Evolutionary conservation across 495 filamentous ascomycete species (phyloP).

Genomic region (Hypoxylon crocopeplum): DNA sequence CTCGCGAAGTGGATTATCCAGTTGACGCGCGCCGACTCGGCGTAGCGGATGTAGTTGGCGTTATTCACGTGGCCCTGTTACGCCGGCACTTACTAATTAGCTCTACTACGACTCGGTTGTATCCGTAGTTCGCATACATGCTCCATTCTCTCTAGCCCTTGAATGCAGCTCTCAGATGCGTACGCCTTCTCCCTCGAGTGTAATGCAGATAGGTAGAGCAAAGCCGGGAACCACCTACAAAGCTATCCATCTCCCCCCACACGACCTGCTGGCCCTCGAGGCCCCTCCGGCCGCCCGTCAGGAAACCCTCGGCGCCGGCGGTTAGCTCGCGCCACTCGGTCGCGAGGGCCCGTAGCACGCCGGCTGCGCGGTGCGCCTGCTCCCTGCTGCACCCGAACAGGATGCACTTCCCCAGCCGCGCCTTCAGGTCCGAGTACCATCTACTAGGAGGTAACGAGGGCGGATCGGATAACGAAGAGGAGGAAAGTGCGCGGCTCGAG

Average conservation of each 20-base stretch:
- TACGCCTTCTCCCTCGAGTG: background rate
- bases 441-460: constrained; percentile 48
- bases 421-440: constrained; percentile 80
- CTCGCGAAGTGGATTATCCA: constrained; percentile 80
- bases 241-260: constrained; percentile 87
- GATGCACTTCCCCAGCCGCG: constrained; percentile 82
- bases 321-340: constrained; percentile 79
- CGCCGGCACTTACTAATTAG: constrained; percentile 8
- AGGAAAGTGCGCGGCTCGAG: background rate
- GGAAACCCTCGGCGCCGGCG: constrained; percentile 81
- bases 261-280: constrained; percentile 75
- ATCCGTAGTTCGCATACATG: too few relatives aligned
- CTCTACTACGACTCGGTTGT: too few relatives aligned
- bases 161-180: too few relatives aligned
- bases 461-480: constrained; percentile 1
- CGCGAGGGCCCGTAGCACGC: constrained; percentile 66
- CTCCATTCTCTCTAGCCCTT: too few relatives aligned
- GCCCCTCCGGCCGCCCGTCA: constrained; percentile 71
- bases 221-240: constrained; percentile 45
- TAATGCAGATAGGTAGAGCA: background rate
- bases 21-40: constrained; percentile 83
- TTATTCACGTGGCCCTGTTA: constrained; percentile 84
- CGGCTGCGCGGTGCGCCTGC: constrained; percentile 68
- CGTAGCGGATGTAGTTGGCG: constrained; percentile 81
- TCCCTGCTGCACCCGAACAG: constrained; percentile 70